Evolutionary conservation across 1,284 basidiomycete genomes (phyloP).

Genomic region (Tilletiopsis washingtonensis): DNA sequence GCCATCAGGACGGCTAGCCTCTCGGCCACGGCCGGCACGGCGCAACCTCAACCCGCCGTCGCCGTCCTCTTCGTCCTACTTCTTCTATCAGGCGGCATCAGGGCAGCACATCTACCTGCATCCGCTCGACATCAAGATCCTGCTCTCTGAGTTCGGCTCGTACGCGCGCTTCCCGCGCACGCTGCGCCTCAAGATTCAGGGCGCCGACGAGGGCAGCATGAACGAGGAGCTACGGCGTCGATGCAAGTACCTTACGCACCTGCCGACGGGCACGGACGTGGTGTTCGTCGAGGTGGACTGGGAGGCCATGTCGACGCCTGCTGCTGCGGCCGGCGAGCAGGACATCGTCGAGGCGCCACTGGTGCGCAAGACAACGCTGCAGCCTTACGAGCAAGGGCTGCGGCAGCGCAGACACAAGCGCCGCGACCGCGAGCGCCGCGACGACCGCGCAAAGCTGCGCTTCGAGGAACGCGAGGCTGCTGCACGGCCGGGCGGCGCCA

Average conservation of each 20-base stretch:
- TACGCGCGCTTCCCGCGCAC: constrained; percentile 78
- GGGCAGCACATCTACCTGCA: constrained; percentile 88
- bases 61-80: constrained; percentile 55
- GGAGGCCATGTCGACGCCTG: constrained; percentile 24
- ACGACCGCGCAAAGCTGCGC: constrained; percentile 35
- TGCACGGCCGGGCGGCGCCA: constrained; percentile 6
- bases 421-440: constrained; percentile 29
- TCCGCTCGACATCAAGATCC: constrained; percentile 87
- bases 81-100: constrained; percentile 89
- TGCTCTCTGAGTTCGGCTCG: constrained; percentile 72
- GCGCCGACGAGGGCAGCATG: constrained; percentile 61
- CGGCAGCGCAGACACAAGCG: constrained; percentile 26
- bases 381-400: constrained; percentile 36
- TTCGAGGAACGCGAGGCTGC: constrained; percentile 37
- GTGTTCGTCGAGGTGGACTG: constrained; percentile 83
- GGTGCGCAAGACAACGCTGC: constrained; percentile 22
- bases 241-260: constrained; percentile 88
- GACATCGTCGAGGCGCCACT: constrained; percentile 5
- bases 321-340: no score
- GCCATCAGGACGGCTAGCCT: no score
- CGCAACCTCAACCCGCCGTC: constrained; percentile 39
- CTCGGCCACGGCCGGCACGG: constrained; percentile 15
- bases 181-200: constrained; percentile 70
- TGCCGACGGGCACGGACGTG: constrained; percentile 85
- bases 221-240: constrained; percentile 86